Evolutionary conservation across 345 rosid genomes (phyloP), one percentile per base, ranked within the genome.

Genomic region (Microthlaspi erraticum): DNA sequence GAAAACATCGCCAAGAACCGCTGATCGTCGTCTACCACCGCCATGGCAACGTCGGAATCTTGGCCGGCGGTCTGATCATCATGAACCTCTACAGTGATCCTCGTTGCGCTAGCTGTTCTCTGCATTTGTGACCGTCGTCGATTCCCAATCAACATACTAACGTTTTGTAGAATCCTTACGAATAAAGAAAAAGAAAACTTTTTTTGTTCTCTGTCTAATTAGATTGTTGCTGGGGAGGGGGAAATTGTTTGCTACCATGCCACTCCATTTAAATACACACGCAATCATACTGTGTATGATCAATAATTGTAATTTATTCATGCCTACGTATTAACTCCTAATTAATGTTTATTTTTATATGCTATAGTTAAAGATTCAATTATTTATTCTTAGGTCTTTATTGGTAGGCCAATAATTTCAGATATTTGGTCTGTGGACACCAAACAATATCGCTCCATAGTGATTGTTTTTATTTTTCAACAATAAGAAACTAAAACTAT

Each of bases 1-100:
- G 93, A 86, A 10, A 81, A 70, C 86, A 83, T 62, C 65, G 82
- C 58, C 50, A 80, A 54, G 74, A 82, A 80, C 36, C 77, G 55
- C 13, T 75, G 77, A 46, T 82, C 78, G 43, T 78, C 56, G 20
- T 60, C 63, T 20, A 49, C 51, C 36, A 32, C 33, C 23, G 49
- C 8, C 78, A 61, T 61, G 55, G 31, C 45, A 45, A 56, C 66
- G 32, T 69, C 71, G 39, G 58, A 14, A 8, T 66, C 50, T 52
- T 66, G 72, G 23, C 43, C 63, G 55, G 54, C 12, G 54, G 38
- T 32, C 7, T 38, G 59, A 46, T 46, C 39, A 18, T 46, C 58
- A 39, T 48, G 66, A 68, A 63, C 18, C 14, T 63, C 79, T 41
- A 56, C n/a, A 13, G 61, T 48, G 39, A 63, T 55, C 34, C 49